A percentile compares a stretch with the other conserved stretches of the same genome.
Conservation (phyloP, 106 monocot genomes). For the Agapanthus africanus region DNA sequence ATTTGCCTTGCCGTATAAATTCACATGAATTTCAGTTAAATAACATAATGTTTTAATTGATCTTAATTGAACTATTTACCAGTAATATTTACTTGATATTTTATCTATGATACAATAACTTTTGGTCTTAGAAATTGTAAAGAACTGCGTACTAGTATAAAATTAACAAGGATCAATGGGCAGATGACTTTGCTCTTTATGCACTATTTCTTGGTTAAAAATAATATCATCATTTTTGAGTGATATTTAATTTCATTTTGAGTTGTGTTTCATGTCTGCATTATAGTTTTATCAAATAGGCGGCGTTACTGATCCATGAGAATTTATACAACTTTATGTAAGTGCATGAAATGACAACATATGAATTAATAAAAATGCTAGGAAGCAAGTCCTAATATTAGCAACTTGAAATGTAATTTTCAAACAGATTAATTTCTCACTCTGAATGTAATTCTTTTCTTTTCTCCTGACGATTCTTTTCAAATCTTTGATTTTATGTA, state of each 20-base stretch:
- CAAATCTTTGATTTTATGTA: background rate
- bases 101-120: too few relatives aligned
- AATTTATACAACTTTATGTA: too few relatives aligned
- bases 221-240: background rate
- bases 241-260: background rate
- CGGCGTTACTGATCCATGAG: too few relatives aligned
- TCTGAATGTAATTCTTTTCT: too few relatives aligned
- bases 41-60: background rate
- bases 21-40: background rate
- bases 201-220: background rate
- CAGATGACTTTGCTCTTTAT: background rate
- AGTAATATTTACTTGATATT: background rate
- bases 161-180: background rate
- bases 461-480: background rate
- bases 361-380: too few relatives aligned
- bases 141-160: too few relatives aligned
- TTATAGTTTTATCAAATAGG: too few relatives aligned
- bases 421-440: too few relatives aligned
- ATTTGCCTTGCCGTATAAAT: background rate
- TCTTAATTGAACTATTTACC: background rate
- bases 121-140: too few relatives aligned
- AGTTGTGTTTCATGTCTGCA: background rate
- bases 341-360: too few relatives aligned
- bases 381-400: too few relatives aligned
- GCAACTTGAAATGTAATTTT: too few relatives aligned